Base-by-base conservation (phyloP, 78 protist species). In the Polysphondylium violaceum region DNA sequence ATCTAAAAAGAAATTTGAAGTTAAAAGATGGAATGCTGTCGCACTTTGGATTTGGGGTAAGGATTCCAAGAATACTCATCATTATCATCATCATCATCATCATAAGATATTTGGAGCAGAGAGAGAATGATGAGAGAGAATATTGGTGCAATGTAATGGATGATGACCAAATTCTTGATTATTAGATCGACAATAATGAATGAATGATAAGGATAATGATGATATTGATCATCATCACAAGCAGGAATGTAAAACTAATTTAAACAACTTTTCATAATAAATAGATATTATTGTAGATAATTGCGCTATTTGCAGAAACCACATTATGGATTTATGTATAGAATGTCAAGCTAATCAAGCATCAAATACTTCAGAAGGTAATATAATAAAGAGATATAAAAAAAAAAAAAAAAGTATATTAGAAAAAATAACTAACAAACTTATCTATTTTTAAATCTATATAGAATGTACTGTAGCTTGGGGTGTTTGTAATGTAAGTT, bases 391-490 rank as follows among this genome's bases (percentile, higher is more conserved):
- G n/a, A n/a, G n/a, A n/a, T n/a, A n/a, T n/a, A n/a, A n/a, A n/a
- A n/a, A n/a, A n/a, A n/a, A n/a, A n/a, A n/a, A n/a, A n/a, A n/a
- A n/a, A n/a, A n/a, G n/a, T n/a, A n/a, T n/a, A n/a, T n/a, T n/a
- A n/a, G n/a, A n/a, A n/a, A n/a, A n/a, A n/a, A n/a, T n/a, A n/a
- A n/a, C n/a, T n/a, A n/a, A n/a, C n/a, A n/a, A n/a, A n/a, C n/a
- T n/a, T n/a, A n/a, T n/a, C n/a, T n/a, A n/a, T n/a, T n/a, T n/a
- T n/a, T n/a, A n/a, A n/a, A n/a, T n/a, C n/a, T n/a, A n/a, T n/a
- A n/a, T n/a, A n/a, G 99, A 97, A 74, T 98, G 99, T 93, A 97
- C 97, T 4, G 99, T 98, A 14, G 99, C 99, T 2, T 98, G 99
- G 99, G 99, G 99, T n/a, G 87, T 95, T 31, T 98, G 99, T 96